A percentile compares a stretch with the other conserved stretches of the same genome.
Evolutionary conservation across 352 stramenopile species (phyloP).

Genomic region (Thraustochytrium sp.): DNA sequence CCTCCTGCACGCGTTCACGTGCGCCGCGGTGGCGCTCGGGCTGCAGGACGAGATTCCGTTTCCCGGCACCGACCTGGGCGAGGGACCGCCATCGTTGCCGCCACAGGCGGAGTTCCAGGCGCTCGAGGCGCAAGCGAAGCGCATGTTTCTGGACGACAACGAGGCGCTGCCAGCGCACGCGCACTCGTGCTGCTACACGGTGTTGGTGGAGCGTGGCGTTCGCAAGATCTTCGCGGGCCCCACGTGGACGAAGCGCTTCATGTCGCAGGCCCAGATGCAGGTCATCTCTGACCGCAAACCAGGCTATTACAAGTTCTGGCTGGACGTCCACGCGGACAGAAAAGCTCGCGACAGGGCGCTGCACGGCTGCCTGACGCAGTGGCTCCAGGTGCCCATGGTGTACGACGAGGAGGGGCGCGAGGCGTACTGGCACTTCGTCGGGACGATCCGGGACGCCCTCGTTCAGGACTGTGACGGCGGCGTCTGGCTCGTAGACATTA

Average conservation of each 20-base stretch:
- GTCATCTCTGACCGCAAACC: neutral
- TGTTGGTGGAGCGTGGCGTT: neutral
- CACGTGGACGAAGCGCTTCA: neutral
- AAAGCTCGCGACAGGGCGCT: neutral
- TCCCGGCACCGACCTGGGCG: neutral
- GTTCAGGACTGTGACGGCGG: neutral
- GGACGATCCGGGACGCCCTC: neutral
- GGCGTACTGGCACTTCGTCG: neutral
- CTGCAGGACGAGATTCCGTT: neutral
- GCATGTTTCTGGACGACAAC: neutral
- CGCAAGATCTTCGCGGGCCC: neutral
- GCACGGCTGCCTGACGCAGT: neutral
- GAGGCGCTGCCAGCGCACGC: neutral
- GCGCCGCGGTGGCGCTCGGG: neutral
- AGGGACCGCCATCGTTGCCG: neutral
- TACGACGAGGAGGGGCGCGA: neutral
- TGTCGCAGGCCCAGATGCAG: neutral
- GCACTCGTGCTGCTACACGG: neutral
- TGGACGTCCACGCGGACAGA: neutral
- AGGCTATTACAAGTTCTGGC: constrained; percentile 9
- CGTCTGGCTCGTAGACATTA: neutral
- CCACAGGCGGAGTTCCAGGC: neutral
- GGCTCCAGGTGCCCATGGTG: neutral
- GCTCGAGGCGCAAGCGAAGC: neutral
- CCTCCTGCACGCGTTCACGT: neutral